phyloP scores from a whole-genome alignment of 2,329 filamentous ascomycete species.

The Fusarium sp. region DNA sequence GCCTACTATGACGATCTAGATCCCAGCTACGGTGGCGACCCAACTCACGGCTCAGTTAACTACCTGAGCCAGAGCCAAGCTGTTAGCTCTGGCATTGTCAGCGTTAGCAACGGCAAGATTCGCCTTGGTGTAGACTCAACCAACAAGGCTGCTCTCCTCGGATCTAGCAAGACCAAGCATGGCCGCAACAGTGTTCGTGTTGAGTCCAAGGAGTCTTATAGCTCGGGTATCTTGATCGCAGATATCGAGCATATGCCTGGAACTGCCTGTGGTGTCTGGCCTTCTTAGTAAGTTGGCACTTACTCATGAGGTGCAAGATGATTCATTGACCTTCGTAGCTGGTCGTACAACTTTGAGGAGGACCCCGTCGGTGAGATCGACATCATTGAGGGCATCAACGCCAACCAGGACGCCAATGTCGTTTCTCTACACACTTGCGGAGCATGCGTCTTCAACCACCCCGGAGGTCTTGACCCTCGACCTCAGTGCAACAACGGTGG shows the following conservation, averaged over 20 bases:
- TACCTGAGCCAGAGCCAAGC: slow-evolving; percentile 20
- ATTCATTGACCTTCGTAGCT: neutral
- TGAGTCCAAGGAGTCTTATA: slow-evolving; percentile 23
- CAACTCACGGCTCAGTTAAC: slow-evolving; percentile 22
- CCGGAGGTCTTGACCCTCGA: slow-evolving; percentile 17
- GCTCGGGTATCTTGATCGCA: slow-evolving; percentile 24
- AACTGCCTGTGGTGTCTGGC: slow-evolving; percentile 25
- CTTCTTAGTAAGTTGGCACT: slow-evolving; percentile 2
- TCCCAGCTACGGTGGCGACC: slow-evolving; percentile 21
- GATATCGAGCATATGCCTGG: slow-evolving; percentile 33
- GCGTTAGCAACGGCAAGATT: slow-evolving; percentile 15
- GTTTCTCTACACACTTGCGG: slow-evolving; percentile 30
- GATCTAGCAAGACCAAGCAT: slow-evolving; percentile 11
- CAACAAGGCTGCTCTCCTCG: slow-evolving; percentile 4
- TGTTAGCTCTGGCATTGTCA: slow-evolving; percentile 22
- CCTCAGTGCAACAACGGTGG: slow-evolving; percentile 22
- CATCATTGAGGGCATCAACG: slow-evolving; percentile 24
- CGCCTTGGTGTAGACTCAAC: slow-evolving; percentile 16
- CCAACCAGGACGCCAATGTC: slow-evolving; percentile 13
- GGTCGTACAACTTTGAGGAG: slow-evolving; percentile 30
- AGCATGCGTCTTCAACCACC: slow-evolving; percentile 14
- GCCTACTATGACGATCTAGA: slow-evolving; percentile 16
- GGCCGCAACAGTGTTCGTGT: slow-evolving; percentile 24
- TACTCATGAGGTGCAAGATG: accelerated
- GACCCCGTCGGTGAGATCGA: slow-evolving; percentile 30